Conservation (phyloP, 768 basidiomycete genomes). For the Lepiota subincarnata region DNA sequence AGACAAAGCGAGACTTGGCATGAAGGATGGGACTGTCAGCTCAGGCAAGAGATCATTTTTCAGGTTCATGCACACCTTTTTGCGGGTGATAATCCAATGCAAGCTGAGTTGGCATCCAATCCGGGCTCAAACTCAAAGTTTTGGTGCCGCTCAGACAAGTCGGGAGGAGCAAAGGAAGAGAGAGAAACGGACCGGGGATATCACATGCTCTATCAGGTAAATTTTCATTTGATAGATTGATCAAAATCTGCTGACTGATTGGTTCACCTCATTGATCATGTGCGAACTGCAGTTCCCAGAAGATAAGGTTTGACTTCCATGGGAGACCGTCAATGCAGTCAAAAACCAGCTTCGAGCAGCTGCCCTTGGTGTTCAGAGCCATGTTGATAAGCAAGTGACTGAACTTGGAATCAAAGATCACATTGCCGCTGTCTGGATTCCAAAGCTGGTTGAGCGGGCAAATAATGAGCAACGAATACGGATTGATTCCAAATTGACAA, state of each 20-base stretch:
- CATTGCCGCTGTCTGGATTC: too few relatives aligned
- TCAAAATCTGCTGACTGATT: neutral
- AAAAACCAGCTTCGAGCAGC: too few relatives aligned
- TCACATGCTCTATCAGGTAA: constrained; percentile 13
- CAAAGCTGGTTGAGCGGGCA: too few relatives aligned
- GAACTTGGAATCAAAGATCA: too few relatives aligned
- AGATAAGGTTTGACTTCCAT: too few relatives aligned
- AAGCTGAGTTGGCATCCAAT: constrained; percentile 24
- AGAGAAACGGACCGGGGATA: constrained; percentile 20
- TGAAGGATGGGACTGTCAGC: constrained; percentile 23
- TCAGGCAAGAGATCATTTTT: constrained; percentile 22
- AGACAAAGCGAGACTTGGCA: constrained; percentile 18
- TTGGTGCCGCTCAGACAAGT: constrained; percentile 21
- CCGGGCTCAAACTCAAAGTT: constrained; percentile 20
- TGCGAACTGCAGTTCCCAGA: too few relatives aligned
- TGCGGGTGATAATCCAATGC: constrained; percentile 31
- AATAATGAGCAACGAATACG: too few relatives aligned
- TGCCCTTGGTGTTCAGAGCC: too few relatives aligned
- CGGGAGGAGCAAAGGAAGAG: constrained; percentile 19
- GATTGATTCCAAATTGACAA: too few relatives aligned
- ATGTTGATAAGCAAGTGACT: too few relatives aligned
- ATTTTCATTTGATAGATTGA: neutral
- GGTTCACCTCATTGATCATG: too few relatives aligned
- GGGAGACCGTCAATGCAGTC: too few relatives aligned
- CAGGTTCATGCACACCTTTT: constrained; percentile 21